Base-by-base conservation (phyloP, 1,284 basidiomycete genomes). In the Cystobasidiaceae sp. region DNA sequence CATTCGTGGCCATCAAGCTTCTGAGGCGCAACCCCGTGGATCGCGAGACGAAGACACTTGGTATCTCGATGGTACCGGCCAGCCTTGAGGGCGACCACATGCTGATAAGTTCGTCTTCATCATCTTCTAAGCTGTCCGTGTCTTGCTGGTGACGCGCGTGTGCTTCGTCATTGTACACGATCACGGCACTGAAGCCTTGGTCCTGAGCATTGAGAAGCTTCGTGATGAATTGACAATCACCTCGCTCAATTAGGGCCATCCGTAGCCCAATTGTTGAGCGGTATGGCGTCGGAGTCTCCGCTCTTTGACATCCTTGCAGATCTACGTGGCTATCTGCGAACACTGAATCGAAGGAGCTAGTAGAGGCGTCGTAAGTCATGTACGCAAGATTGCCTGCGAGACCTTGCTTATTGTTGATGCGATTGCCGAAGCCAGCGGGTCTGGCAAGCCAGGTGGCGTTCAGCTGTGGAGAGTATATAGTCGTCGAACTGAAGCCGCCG, bases 121-220 rank as follows among this genome's bases (percentile, higher is more conserved):
- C 61, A 3, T 23, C 41, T 9, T 32, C 54, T 17, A n/a, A 23
- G 17, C n/a, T n/a, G n/a, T n/a, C n/a, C n/a, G n/a, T n/a, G n/a
- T 19, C 25, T 19, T 32, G 44, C 28, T 28, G 51, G 28, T n/a
- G n/a, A n/a, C 32, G 28, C 9, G 51, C n/a, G 39, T 64, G 61
- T 19, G 28, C 51, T 23, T 46, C 28, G 39, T 64, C 61, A 25
- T 64, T 64, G 44, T 56, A 56, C 11, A 64, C 61, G 27, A 64
- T 46, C 11, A 45, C 61, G 39, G 61, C 61, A n/a, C 39, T 34
- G 15, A 54, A 64, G 7, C 39, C 49, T 39, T 61, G 49, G 27
- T 55, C 63, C 43, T 66, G 63, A 33, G 63, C 55, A 44, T 66
- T 58, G 44, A 66, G 33, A 7, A 66, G 25, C 49, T 59, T 66